Conservation (phyloP, 345 rosid genomes). For the Citrus cavaleriei region DNA sequence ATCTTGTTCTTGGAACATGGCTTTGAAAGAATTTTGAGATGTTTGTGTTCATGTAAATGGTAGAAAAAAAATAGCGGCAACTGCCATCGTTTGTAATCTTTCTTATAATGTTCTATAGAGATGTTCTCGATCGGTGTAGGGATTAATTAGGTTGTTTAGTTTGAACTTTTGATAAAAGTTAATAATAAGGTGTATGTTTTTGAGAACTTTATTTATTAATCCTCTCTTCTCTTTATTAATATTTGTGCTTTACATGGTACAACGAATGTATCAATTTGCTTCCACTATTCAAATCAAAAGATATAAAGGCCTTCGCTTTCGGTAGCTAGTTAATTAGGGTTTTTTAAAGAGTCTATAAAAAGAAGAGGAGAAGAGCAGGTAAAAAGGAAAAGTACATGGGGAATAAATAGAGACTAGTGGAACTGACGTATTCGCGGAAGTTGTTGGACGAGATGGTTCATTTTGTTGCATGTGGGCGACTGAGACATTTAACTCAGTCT, state of each 20-base stretch:
- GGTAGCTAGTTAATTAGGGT: constrained; percentile 5
- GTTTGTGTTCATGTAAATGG: constrained; percentile 20
- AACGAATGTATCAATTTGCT: background rate
- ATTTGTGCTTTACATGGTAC: background rate
- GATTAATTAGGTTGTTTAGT: background rate
- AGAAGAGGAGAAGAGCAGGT: background rate
- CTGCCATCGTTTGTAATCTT: constrained; percentile 4
- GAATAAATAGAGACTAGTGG: constrained; percentile 11
- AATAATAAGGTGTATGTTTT: constrained; percentile 15
- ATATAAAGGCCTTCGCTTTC: background rate
- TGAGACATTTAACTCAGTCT: constrained; percentile 16
- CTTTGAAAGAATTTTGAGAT: constrained; percentile 9
- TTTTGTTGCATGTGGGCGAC: constrained; percentile 37
- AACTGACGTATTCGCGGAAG: constrained; percentile 21
- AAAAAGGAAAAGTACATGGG: constrained; percentile 11
- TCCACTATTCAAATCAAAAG: background rate
- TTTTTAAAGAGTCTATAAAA: background rate
- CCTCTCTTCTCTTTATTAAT: background rate
- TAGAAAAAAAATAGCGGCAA: constrained; percentile 10
- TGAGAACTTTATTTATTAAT: background rate
- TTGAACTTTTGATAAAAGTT: constrained; percentile 4
- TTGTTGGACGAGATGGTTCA: constrained; percentile 25
- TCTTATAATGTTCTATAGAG: constrained; percentile 4
- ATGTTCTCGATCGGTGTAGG: background rate
- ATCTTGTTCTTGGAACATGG: background rate